phyloP scores from a whole-genome alignment of 345 rosid genomes.

The Populus simonii region DNA sequence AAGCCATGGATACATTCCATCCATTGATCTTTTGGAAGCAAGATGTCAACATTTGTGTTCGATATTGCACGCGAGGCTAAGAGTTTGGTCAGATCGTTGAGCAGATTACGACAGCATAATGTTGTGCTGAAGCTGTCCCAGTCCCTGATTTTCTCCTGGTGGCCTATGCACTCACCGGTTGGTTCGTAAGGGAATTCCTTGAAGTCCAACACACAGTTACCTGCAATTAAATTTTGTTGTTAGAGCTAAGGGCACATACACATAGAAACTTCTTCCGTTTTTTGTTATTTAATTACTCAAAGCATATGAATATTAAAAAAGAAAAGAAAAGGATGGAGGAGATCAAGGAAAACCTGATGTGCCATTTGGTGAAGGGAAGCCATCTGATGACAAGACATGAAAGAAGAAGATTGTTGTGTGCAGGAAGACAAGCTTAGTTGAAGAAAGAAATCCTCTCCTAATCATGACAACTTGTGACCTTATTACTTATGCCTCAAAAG shows the following conservation, averaged over 20 bases:
- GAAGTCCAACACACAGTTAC: constrained; percentile 32
- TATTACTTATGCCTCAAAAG: background rate
- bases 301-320: background rate
- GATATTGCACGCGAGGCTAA: constrained; percentile 31
- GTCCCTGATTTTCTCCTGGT: constrained; percentile 16
- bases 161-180: constrained; percentile 37
- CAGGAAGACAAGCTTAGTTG: constrained; percentile 21
- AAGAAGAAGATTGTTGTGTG: constrained; percentile 10
- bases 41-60: constrained; percentile 13
- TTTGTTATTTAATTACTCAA: no score
- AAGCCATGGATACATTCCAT: constrained; percentile 20
- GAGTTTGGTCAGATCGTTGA: constrained; percentile 33
- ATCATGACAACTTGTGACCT: constrained; percentile 14
- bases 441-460: constrained; percentile 4
- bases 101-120: constrained; percentile 49
- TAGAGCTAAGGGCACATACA: no score
- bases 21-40: constrained; percentile 38
- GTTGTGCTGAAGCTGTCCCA: constrained; percentile 39
- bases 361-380: constrained; percentile 17
- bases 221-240: background rate
- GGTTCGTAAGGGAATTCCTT: constrained; percentile 40
- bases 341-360: constrained; percentile 15
- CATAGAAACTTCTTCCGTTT: no score
- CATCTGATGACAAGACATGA: background rate
- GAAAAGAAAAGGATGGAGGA: background rate